phyloP scores from a whole-genome alignment of 495 filamentous ascomycete species.

The Sordaria brevicollis region DNA sequence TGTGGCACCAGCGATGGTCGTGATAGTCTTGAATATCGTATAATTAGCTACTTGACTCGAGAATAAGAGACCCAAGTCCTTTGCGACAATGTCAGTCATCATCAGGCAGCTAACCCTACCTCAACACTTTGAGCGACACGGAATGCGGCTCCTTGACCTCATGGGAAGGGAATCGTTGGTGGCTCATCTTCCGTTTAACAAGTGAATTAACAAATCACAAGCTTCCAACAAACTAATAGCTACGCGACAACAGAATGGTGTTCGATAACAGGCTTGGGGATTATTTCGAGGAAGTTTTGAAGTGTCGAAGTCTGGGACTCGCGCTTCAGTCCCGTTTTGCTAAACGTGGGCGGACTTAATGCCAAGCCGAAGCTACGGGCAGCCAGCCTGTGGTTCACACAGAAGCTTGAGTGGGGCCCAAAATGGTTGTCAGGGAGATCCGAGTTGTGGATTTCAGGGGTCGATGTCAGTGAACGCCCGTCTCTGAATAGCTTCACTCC shows the following conservation, averaged over 20 bases:
- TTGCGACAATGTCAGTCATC: background rate
- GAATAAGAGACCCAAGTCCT: background rate
- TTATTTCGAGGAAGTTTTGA: background rate
- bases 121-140: conserved; percentile 74
- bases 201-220: background rate
- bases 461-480: background rate
- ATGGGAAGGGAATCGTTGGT: conserved; percentile 45
- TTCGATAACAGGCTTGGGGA: background rate
- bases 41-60: background rate
- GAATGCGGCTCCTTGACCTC: conserved; percentile 69
- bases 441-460: background rate
- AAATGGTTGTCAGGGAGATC: background rate
- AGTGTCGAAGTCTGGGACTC: background rate
- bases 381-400: background rate
- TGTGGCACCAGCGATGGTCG: conserved; percentile 44
- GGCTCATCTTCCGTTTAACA: conserved; percentile 25
- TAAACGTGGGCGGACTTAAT: background rate
- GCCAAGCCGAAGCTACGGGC: background rate
- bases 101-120: conserved; percentile 28
- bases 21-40: conserved; percentile 29
- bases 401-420: background rate
- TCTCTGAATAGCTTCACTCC: background rate
- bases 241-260: background rate
- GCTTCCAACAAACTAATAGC: background rate
- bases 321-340: background rate